Base-by-base conservation (phyloP, 2,329 filamentous ascomycete species). In the Microcyclospora tardicrescens region DNA sequence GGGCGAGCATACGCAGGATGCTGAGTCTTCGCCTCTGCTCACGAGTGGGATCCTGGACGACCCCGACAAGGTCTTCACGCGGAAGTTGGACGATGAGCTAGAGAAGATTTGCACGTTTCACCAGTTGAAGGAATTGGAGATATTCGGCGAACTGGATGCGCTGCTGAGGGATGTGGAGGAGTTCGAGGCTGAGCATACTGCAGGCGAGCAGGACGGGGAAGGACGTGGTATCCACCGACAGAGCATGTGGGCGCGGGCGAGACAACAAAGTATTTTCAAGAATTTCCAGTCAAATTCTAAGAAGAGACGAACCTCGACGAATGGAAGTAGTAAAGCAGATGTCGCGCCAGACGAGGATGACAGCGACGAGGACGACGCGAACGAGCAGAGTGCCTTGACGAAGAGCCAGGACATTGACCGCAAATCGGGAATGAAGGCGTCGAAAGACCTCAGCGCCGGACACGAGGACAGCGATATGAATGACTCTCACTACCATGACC, bases 41-140 rank as follows among this genome's bases (percentile, higher is more conserved):
- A 39, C 44, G 4, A 67, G 71, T 43, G 69, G 71, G 39, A 73
- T 63, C 16, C 15, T 46, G 27, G 63, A 69, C 34, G 81, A 93
- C 42, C 81, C 86, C 11, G 87, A 96, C 58, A 72, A 75, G 30
- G 72, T 87, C 42, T 98, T 98, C 59, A 72, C 73, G 47, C 78
- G 78, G 46, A 79, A 86, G 31, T 73, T 98, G 13, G 85, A 93
- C 54, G 73, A 81, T 32, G 91, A 98, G 60, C 67, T 98, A 36
- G 87, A 96, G 56, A 96, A 96, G 68, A 85, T 98, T 44, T 82
- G 77, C 53, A 82, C 81, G 0, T 98, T 98, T 61, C 96, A 91
- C 61, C 73, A 79, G 45, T 65, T 84, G 44, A 98, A 98, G 61
- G 87, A 98, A 62, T 69, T 76, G 16, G 89, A 96, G 59, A 77